Conservation (phyloP, 768 basidiomycete species). For the Kwoniella sp. region DNA sequence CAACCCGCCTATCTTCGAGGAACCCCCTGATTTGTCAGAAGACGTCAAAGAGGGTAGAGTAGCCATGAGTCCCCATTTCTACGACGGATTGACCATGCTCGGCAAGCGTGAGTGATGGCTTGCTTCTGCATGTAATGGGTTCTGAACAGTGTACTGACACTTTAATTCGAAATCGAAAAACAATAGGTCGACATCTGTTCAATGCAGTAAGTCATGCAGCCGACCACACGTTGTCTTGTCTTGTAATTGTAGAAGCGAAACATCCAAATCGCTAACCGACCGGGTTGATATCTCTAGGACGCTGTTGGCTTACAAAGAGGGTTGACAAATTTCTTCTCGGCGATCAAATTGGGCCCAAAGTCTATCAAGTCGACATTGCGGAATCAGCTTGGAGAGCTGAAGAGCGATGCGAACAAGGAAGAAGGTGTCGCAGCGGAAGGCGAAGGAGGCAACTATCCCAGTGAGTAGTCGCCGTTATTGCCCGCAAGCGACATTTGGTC, state of each 20-base stretch:
- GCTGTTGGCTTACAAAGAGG: constrained; percentile 81
- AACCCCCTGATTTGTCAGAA: constrained; percentile 67
- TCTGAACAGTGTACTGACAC: too few species aligned
- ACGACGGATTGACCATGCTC: constrained; percentile 91
- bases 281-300: constrained; percentile 29
- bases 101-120: constrained; percentile 68
- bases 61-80: constrained; percentile 82
- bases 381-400: constrained; percentile 77
- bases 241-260: too few species aligned
- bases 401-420: constrained; percentile 64
- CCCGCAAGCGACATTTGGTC: not conserved
- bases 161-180: too few species aligned
- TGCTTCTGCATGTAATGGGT: not conserved
- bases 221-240: too few species aligned
- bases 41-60: constrained; percentile 67
- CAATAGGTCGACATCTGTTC: constrained; percentile 67
- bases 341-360: constrained; percentile 74
- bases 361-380: constrained; percentile 78
- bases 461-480: constrained; percentile 19
- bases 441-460: constrained; percentile 31
- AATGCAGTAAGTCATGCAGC: constrained; percentile 64
- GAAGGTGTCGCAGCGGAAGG: constrained; percentile 29
- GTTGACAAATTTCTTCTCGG: constrained; percentile 64
- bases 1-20: constrained; percentile 85
- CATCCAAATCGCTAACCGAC: not conserved